Base-by-base conservation (phyloP, 1,139 yeast genomes). In the Candida labiduridarum region DNA sequence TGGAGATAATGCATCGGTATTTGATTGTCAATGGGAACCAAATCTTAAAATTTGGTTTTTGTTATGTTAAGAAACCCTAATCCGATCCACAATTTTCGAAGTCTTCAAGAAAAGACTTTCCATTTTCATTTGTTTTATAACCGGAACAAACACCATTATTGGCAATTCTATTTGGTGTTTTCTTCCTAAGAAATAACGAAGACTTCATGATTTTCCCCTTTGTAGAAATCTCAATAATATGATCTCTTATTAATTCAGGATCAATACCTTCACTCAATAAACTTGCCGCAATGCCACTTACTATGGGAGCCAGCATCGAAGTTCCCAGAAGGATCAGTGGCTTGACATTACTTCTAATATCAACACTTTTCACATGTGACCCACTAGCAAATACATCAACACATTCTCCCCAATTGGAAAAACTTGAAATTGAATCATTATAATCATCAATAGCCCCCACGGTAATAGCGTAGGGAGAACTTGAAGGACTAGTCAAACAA, bases 331-430 rank as follows among this genome's bases (percentile, higher is more conserved):
- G 76, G 4, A 64, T 57, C 43, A 72, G 79, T 1, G 82, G 71
- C 5, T 55, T 45, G 8, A 49, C 52, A 22, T 52, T 33, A 12
- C 42, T 30, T 14, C 49, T 50, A 9, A 59, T 66, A 41, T 69
- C 63, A 8, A 79, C 76, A 59, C 85, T 82, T 46, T 64, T 69
- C 1, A 91, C 84, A 43, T 74, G 72, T 0, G 85, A 87, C 0
- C 97, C 97, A 41, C 94, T 82, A 0, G 96, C 90, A 68, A 88
- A 86, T 1, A 87, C 74, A 63, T 89, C 91, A 3, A 91, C 96
- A 66, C 97, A 90, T 25, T 76, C 74, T 0, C 96, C 97, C 92
- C 95, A 90, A 60, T 90, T 90, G 11, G 95, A 82, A 59, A 89
- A 91, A 4, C 79, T 66, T 0, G 97, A 92, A 41, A 89, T 72